Evolutionary conservation across 2,329 filamentous ascomycete genomes (phyloP).

Genomic region (Fusarium staphyleae): DNA sequence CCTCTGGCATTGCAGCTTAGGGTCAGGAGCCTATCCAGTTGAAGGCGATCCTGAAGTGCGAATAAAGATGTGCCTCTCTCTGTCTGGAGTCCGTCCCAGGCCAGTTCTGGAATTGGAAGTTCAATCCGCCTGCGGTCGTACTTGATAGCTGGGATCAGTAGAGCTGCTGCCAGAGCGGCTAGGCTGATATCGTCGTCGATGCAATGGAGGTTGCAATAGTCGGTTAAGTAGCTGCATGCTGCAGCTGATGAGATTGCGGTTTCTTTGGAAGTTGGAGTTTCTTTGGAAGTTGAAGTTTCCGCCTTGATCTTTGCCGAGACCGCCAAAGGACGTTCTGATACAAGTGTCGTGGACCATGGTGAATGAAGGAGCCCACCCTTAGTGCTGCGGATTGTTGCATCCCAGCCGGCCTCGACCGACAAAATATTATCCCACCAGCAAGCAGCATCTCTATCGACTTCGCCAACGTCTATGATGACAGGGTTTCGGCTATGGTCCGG

Average conservation of each 20-base stretch:
- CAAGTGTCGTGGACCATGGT: slow-evolving; percentile 18
- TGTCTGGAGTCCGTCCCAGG: no score
- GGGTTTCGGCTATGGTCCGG: not conserved
- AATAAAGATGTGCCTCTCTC: no score
- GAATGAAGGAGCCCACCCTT: slow-evolving; percentile 27
- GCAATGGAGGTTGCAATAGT: slow-evolving; percentile 39
- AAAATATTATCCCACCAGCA: slow-evolving; percentile 44
- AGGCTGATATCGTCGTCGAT: slow-evolving; percentile 34
- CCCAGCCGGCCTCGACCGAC: slow-evolving; percentile 37
- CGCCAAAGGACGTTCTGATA: not conserved
- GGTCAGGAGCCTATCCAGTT: slow-evolving; percentile 32
- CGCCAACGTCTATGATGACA: slow-evolving; percentile 32
- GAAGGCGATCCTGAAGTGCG: no score
- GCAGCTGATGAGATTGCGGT: slow-evolving; percentile 27
- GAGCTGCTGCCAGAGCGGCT: slow-evolving; percentile 40
- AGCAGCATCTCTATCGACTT: slow-evolving; percentile 36
- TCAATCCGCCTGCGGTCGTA: slow-evolving; percentile 32
- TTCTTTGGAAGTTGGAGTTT: not conserved
- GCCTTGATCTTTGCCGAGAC: not conserved
- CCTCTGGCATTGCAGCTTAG: slow-evolving; percentile 30
- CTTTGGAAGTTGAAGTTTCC: not conserved
- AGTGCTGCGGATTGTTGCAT: slow-evolving; percentile 29
- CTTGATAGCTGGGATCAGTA: slow-evolving; percentile 41
- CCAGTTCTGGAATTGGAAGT: slow-evolving; percentile 6
- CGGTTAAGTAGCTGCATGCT: slow-evolving; percentile 38